Conservation (phyloP, 345 rosid species). For the Eucalyptus erythrocorys region DNA sequence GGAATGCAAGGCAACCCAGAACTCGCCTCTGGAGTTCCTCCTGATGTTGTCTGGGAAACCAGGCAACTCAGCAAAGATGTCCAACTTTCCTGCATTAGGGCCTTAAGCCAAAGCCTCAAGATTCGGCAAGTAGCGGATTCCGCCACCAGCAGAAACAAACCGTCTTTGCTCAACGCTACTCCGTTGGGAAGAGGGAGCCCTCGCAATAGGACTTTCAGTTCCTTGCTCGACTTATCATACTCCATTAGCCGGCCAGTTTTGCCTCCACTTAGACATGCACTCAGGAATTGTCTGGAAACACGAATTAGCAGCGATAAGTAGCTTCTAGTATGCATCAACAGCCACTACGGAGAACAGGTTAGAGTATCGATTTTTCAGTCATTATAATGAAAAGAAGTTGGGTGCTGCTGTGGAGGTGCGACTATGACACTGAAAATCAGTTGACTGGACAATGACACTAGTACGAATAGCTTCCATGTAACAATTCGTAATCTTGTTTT, state of each 20-base stretch:
- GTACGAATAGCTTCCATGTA: background rate
- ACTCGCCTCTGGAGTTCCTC: constrained; percentile 46
- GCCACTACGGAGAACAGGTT: background rate
- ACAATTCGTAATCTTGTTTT: background rate
- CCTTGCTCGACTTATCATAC: background rate
- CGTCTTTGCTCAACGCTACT: constrained; percentile 56
- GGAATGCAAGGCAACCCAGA: constrained; percentile 71
- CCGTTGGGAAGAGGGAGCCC: constrained; percentile 55
- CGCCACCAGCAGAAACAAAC: constrained; percentile 36
- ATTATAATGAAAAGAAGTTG: background rate
- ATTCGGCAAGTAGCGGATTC: constrained; percentile 34
- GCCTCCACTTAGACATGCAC: constrained; percentile 17
- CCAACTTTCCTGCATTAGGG: constrained; percentile 19
- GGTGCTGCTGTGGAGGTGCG: background rate
- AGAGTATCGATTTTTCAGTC: background rate
- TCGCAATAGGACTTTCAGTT: constrained; percentile 4
- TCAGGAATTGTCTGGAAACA: background rate
- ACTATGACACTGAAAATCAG: background rate
- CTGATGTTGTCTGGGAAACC: constrained; percentile 60
- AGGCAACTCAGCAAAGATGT: constrained; percentile 38
- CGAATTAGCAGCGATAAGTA: background rate
- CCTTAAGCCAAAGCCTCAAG: constrained; percentile 34
- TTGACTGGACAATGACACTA: background rate
- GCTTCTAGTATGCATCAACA: background rate
- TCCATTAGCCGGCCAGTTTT: background rate